phyloP scores from a whole-genome alignment of 768 basidiomycete species.

The Lactarius vividus region DNA sequence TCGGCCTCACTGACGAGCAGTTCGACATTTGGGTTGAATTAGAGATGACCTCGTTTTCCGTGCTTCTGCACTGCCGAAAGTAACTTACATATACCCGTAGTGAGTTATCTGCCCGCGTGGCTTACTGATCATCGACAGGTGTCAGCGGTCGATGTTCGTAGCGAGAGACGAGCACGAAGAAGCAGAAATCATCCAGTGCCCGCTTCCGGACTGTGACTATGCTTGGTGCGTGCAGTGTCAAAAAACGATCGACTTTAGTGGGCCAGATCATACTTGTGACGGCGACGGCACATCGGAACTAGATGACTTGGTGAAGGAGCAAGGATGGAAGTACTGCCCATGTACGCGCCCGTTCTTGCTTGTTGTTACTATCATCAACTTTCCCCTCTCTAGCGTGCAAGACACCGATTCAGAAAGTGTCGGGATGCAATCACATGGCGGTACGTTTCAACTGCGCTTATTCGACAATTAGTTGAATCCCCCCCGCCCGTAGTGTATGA shows the following conservation, averaged over 20 bases:
- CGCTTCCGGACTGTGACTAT: conserved; percentile 33
- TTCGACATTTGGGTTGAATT: conserved; percentile 45
- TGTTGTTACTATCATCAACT: too few species aligned
- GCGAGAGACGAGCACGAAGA: conserved; percentile 33
- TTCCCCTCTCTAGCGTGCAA: conserved; percentile 37
- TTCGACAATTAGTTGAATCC: not conserved
- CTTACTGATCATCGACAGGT: conserved; percentile 18
- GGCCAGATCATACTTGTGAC: conserved; percentile 34
- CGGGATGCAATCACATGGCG: conserved; percentile 59
- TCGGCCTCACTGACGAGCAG: conserved; percentile 46
- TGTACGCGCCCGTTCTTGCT: conserved; percentile 23
- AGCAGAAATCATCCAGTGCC: conserved; percentile 31
- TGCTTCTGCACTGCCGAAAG: conserved; percentile 50
- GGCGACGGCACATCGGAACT: conserved; percentile 33
- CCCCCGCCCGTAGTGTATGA: conserved; percentile 41
- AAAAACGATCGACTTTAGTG: conserved; percentile 27
- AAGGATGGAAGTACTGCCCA: conserved; percentile 38
- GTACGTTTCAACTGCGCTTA: conserved; percentile 36
- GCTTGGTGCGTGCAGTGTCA: conserved; percentile 37
- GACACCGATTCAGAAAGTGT: conserved; percentile 49
- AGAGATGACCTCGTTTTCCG: conserved; percentile 44
- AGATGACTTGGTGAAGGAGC: conserved; percentile 31
- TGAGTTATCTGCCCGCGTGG: not conserved
- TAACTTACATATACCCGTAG: conserved; percentile 36
- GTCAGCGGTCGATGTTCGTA: conserved; percentile 31